Conservation (phyloP, 352 stramenopile genomes). For the Pythium sp. region DNA sequence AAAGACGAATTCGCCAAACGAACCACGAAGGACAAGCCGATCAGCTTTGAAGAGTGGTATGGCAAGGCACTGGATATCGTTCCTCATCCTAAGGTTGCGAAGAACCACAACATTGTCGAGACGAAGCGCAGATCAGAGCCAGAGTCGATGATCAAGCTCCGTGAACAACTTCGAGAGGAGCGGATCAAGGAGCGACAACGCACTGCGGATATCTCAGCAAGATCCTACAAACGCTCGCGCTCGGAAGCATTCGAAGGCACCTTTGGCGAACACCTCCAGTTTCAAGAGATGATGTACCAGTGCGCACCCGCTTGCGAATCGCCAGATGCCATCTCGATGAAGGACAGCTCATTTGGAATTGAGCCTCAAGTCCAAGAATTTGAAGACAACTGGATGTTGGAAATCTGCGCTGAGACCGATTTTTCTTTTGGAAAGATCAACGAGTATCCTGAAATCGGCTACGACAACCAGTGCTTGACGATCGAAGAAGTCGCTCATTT, state of each 20-base stretch:
- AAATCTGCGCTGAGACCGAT: slow-evolving; percentile 9
- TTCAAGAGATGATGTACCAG: slow-evolving; percentile 11
- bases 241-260: background rate
- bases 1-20: slow-evolving; percentile 58
- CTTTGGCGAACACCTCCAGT: background rate
- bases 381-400: slow-evolving; percentile 8
- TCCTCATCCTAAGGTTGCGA: slow-evolving; percentile 43
- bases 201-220: background rate
- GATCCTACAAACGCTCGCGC: slow-evolving; percentile 11
- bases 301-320: background rate
- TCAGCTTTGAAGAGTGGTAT: slow-evolving; percentile 59
- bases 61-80: slow-evolving; percentile 37
- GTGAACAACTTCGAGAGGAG: slow-evolving; percentile 13
- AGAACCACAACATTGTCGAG: slow-evolving; percentile 28
- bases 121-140: slow-evolving; percentile 20
- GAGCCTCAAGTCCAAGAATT: background rate
- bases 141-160: slow-evolving; percentile 17
- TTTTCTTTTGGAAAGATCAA: background rate
- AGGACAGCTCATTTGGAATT: background rate
- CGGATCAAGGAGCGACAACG: slow-evolving; percentile 4
- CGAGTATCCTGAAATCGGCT: background rate
- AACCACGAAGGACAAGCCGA: slow-evolving; percentile 6
- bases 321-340: background rate
- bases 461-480: slow-evolving; percentile 2
- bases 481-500: slow-evolving; percentile 21